Evolutionary conservation across 108 stramenopile genomes (phyloP).

Genomic region (Fistulifera pelliculosa): DNA sequence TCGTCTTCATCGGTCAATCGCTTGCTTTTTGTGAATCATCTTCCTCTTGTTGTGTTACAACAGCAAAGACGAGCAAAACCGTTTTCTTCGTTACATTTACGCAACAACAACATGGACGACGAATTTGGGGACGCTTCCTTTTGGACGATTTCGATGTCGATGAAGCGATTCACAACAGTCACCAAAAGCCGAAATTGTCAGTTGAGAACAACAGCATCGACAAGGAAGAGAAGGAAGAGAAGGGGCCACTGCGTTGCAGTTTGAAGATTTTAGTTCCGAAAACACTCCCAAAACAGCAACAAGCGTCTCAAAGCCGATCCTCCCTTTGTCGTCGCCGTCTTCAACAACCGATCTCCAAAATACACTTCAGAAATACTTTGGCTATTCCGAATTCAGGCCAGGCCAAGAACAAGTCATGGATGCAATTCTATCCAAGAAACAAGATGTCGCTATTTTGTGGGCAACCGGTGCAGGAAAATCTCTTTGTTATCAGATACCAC

Average conservation of each 20-base stretch:
- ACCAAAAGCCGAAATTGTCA: neutral
- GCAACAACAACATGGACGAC: neutral
- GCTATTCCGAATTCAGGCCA: slow-evolving; percentile 24
- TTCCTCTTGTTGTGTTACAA: no score
- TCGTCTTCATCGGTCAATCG: no score
- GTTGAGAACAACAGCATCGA: neutral
- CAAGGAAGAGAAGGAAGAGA: no score
- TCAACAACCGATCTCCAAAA: slow-evolving; percentile 8
- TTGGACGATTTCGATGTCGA: slow-evolving; percentile 3
- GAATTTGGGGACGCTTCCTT: slow-evolving; percentile 2
- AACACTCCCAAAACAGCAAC: neutral
- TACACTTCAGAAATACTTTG: slow-evolving; percentile 26
- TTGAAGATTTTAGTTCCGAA: neutral
- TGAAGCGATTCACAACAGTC: neutral
- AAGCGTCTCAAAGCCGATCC: neutral
- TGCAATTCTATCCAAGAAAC: slow-evolving; percentile 11
- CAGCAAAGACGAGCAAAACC: no score
- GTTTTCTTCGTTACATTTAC: neutral
- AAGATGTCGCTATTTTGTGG: slow-evolving; percentile 88
- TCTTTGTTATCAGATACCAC: slow-evolving; percentile 85
- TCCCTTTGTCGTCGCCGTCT: no score
- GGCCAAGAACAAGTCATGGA: slow-evolving; percentile 30
- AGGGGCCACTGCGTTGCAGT: neutral
- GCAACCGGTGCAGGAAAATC: slow-evolving; percentile 90
- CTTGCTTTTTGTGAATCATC: no score